Conservation (phyloP, 2,329 filamentous ascomycete species). For the Ceratocystis huliohia region DNA sequence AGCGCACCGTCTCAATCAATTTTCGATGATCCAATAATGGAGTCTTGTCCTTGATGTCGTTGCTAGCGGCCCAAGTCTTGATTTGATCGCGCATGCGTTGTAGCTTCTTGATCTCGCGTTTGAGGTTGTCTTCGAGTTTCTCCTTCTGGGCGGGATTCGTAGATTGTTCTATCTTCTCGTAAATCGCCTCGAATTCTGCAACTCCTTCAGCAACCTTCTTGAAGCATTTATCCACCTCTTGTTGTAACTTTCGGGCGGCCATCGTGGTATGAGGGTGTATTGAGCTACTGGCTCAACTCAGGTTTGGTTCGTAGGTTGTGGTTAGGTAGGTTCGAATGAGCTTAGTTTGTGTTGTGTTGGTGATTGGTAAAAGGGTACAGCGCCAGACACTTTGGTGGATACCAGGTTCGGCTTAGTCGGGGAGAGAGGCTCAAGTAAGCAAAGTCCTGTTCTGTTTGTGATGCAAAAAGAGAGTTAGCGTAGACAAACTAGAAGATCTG, state of each 20-base stretch:
- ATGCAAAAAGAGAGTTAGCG: not conserved
- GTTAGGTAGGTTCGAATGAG: not conserved
- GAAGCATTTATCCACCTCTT: conserved; percentile 99
- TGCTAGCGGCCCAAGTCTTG: conserved; percentile 97
- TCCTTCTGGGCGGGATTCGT: conserved; percentile 92
- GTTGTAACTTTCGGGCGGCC: conserved; percentile 90
- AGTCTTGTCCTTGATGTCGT: conserved; percentile 99
- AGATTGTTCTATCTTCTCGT: conserved; percentile 93
- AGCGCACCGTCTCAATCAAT: conserved; percentile 84
- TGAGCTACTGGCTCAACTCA: conserved; percentile 20
- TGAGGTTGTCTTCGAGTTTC: conserved; percentile 94
- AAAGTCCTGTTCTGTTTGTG: not conserved
- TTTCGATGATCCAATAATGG: conserved; percentile 87
- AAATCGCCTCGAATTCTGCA: conserved; percentile 80
- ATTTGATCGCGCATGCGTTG: conserved; percentile 96
- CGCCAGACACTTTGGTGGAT: not conserved
- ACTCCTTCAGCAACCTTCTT: conserved; percentile 96
- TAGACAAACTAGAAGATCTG: not conserved
- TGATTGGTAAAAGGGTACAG: not conserved
- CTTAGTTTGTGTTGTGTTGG: not conserved
- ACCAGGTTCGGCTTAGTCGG: not conserved
- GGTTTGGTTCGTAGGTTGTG: not conserved
- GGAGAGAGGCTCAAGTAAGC: not conserved
- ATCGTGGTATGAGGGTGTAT: conserved; percentile 40
- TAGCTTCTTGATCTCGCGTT: conserved; percentile 99